phyloP scores from a whole-genome alignment of 2,329 filamentous ascomycete genomes.

The Dactylellina cionopaga region DNA sequence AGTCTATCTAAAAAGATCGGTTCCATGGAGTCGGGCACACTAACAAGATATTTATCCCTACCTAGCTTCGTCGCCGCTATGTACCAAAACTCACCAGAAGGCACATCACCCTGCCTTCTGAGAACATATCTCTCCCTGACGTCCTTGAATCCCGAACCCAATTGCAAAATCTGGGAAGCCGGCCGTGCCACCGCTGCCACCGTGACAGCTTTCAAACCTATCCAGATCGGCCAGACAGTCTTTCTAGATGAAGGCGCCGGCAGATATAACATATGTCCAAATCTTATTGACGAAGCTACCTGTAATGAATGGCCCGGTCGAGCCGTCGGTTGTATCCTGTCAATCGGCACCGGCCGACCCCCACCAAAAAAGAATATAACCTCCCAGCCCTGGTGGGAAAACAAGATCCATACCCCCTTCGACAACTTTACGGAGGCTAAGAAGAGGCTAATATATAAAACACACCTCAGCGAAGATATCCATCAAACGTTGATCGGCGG shows the following conservation, averaged over 20 bases:
- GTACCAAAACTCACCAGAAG: constrained; percentile 81
- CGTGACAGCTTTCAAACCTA: constrained; percentile 92
- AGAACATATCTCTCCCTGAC: constrained; percentile 86
- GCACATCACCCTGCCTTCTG: constrained; percentile 75
- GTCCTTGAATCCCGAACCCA: constrained; percentile 73
- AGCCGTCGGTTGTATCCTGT: constrained; percentile 89
- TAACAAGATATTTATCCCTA: background rate
- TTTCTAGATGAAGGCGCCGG: constrained; percentile 94
- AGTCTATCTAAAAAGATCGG: background rate
- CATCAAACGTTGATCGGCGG: constrained; percentile 68
- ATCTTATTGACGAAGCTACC: constrained; percentile 86
- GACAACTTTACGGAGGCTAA: constrained; percentile 92
- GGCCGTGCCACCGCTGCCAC: constrained; percentile 93
- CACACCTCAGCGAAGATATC: constrained; percentile 90
- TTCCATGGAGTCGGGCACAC: background rate
- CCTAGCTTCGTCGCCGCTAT: constrained; percentile 78
- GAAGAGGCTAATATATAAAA: constrained; percentile 84
- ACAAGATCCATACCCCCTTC: constrained; percentile 69
- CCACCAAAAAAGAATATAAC: constrained; percentile 70
- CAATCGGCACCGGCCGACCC: constrained; percentile 89
- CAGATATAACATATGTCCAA: constrained; percentile 88
- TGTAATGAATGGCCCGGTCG: constrained; percentile 86
- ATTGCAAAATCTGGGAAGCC: constrained; percentile 93
- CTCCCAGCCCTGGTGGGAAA: constrained; percentile 89
- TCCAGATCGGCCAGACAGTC: constrained; percentile 89